Conservation (phyloP, 441 rosid species). For the Flueggea neowawraea region DNA sequence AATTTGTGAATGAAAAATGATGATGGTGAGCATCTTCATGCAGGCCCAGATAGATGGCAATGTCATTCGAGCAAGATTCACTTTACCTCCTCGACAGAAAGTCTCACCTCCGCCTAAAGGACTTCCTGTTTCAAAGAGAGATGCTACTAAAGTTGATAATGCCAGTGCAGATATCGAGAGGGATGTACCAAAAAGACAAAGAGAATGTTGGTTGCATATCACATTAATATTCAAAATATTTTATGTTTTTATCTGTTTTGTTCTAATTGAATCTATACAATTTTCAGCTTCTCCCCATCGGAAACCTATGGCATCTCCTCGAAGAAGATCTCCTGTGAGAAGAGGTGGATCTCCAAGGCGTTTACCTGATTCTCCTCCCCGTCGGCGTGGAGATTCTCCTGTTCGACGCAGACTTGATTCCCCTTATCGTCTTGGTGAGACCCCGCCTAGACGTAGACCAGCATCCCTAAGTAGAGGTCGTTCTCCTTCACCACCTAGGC, state of each 20-base stretch:
- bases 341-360: constrained; percentile 85
- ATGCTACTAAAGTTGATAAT: constrained; percentile 52
- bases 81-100: constrained; percentile 74
- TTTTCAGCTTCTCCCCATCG: constrained; percentile 68
- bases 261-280: constrained; percentile 9
- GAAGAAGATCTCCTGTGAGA: constrained; percentile 44
- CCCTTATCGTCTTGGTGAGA: constrained; percentile 78
- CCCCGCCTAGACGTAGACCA: constrained; percentile 89
- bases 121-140: constrained; percentile 59
- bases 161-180: constrained; percentile 58
- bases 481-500: constrained; percentile 80
- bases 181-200: constrained; percentile 66
- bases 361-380: constrained; percentile 51
- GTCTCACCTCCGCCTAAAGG: constrained; percentile 68
- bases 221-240: constrained; percentile 2
- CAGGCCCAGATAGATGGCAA: constrained; percentile 99
- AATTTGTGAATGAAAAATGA: constrained; percentile 8
- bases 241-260: constrained; percentile 5
- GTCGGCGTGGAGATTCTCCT: constrained; percentile 59
- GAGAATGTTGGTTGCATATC: constrained; percentile 51
- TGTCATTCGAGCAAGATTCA: constrained; percentile 76
- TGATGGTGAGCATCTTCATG: constrained; percentile 15
- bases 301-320: constrained; percentile 59
- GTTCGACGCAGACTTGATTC: constrained; percentile 60
- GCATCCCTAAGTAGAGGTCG: constrained; percentile 84